Percentiles rank a stretch among this genome's conserved stretches.
phyloP scores from a whole-genome alignment of 2,329 filamentous ascomycete genomes.

The Pseudogymnoascus sp. region DNA sequence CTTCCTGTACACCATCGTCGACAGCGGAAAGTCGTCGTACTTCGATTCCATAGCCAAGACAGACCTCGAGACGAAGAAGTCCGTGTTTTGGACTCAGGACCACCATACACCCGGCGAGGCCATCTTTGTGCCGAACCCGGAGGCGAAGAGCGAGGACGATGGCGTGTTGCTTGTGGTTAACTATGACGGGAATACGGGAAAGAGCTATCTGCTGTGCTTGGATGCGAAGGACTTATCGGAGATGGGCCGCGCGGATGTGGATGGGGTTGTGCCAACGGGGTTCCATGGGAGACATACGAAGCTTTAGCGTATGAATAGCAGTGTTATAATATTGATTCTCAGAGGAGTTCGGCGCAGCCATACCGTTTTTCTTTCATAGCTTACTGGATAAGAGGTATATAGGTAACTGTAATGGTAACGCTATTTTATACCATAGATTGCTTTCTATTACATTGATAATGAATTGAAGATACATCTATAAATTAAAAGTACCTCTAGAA shows the following conservation, averaged over 20 bases:
- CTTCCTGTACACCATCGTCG: conserved; percentile 53
- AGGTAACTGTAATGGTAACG: background rate
- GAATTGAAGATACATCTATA: background rate
- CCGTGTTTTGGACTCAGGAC: conserved; percentile 48
- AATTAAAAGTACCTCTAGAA: background rate
- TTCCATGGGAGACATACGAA: conserved; percentile 55
- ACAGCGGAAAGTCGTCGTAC: conserved; percentile 52
- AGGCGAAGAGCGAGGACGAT: conserved; percentile 50
- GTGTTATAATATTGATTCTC: background rate
- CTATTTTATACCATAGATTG: background rate
- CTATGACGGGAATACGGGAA: conserved; percentile 51
- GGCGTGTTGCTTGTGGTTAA: conserved; percentile 57
- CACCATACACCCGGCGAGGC: conserved; percentile 64
- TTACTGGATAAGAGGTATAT: background rate
- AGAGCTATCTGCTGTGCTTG: conserved; percentile 60
- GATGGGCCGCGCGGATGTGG: conserved; percentile 55
- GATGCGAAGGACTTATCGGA: conserved; percentile 58
- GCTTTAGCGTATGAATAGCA: background rate
- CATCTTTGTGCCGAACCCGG: conserved; percentile 55
- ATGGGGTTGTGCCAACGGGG: conserved; percentile 54
- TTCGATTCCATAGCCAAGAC: conserved; percentile 61
- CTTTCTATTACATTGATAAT: background rate
- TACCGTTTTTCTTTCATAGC: background rate
- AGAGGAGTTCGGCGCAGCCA: background rate
- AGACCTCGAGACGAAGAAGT: conserved; percentile 48